Evolutionary conservation across 805 yeast species (phyloP), one percentile per base, ranked within the genome.

Genomic region (Monosporozyma siamensis): DNA sequence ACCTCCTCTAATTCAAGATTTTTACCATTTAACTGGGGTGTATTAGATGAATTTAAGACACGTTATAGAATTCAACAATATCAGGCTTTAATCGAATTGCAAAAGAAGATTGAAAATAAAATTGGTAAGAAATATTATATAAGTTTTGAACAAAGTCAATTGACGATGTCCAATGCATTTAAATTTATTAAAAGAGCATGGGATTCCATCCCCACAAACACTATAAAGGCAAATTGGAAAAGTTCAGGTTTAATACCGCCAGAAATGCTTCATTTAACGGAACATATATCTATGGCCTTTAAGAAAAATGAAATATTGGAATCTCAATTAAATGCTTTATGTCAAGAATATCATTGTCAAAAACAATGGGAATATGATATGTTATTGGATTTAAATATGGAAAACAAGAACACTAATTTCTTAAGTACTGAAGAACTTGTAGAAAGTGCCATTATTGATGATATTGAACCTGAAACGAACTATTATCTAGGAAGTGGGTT

Each of bases 11-110:
- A 53, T 29, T 58, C 67, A 8, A 61, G 70, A 49, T 77, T 74
- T 51, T 56, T 77, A 26, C 84, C 84, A 6, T 76, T 77, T 67
- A 74, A 70, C 45, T 77, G 78, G 70, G 85, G 85, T 3, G 74
- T 78, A 4, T 66, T 74, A 32, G 77, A 75, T 44, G 84, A 79
- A 50, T 75, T 79, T 53, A 77, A 76, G 51, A 67, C 77, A 11
- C 61, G 74, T 38, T 79, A 73, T 50, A 67, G 85, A 43, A 63
- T 74, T 6, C 77, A 73, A 45, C 84, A 79, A 48, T 79, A 77
- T 47, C 61, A 62, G 31, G 61, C 63, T 1, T 49, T 68, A 26
- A 52, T 66, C 1, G 48, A 55, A 15, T 43, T 63, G 26, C 67
- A 59, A 37, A 40, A 53, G 49, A 42, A 46, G 45, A 8, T 50